Percentiles rank a stretch among this genome's conserved stretches.
Conservation (phyloP, 176 grass and related monocot species). For the Eleusine coracana region DNA sequence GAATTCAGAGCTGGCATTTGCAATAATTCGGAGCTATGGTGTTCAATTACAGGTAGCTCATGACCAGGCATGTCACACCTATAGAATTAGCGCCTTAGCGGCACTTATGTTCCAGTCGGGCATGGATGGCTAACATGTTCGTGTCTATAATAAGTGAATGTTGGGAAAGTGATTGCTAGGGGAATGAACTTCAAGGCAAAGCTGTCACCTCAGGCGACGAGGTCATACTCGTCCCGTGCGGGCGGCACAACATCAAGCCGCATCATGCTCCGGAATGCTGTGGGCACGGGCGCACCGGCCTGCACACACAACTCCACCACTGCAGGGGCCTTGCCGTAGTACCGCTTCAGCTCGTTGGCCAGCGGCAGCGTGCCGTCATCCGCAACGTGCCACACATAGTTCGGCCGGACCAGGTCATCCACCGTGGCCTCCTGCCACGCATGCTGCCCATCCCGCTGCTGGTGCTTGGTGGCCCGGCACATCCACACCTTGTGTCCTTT, state of each 20-base stretch:
- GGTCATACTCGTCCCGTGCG: constrained; percentile 60
- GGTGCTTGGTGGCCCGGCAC: constrained; percentile 76
- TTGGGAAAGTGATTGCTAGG: not conserved
- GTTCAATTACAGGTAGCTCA: not conserved
- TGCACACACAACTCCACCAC: constrained; percentile 63
- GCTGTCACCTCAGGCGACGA: constrained; percentile 47
- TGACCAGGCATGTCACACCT: too few species aligned
- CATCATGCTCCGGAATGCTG: constrained; percentile 63
- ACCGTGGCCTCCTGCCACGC: constrained; percentile 75
- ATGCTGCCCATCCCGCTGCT: constrained; percentile 63
- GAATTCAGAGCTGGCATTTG: not conserved
- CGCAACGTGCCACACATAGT: constrained; percentile 62
- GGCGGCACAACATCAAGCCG: constrained; percentile 67
- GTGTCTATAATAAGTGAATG: not conserved
- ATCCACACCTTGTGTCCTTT: constrained; percentile 78
- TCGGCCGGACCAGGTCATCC: constrained; percentile 63
- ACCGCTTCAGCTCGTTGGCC: constrained; percentile 69
- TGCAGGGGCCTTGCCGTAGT: constrained; percentile 77
- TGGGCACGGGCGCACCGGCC: constrained; percentile 50
- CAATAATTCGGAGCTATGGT: not conserved
- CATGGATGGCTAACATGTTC: not conserved
- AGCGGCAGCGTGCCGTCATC: not conserved
- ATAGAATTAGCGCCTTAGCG: not conserved
- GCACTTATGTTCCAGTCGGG: not conserved
- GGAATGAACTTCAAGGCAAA: not conserved